Base-by-base conservation (phyloP, 805 yeast genomes). In the Myxozyma geophila region DNA sequence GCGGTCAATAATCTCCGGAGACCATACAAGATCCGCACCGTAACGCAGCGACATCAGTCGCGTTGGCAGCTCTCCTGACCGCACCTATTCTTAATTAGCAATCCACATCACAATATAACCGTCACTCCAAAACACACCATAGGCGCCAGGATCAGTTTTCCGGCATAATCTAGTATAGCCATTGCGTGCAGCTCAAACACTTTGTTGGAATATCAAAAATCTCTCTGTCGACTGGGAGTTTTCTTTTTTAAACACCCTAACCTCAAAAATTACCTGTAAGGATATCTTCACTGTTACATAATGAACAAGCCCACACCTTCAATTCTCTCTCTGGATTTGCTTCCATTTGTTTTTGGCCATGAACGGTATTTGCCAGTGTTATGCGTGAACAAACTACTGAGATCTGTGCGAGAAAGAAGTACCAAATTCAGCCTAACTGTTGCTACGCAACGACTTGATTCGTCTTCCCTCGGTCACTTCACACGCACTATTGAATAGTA, bases 11-110 rank as follows among this genome's bases (percentile, higher is more conserved):
- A 92, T 88, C 75, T 95, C 99, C 0, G 99, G 99, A 15, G 73
- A 60, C 99, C 99, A 95, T 5, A 95, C 98, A 53, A 93, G 79
- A 75, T 95, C 98, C 0, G 97, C 97, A 2, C 97, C 98, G 74
- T 90, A 81, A 67, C 83, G 83, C 28, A 95, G 80, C 0, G 97
- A 87, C 68, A 92, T 74, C 7, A 93, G 80, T 60, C 99, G 81
- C 8, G 92, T 87, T 6, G 99, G 98, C 5, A 95, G 83, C 77
- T 95, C 99, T 12, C 98, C 97, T 47, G 93, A 89, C 41, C 99
- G 81, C 56, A 93, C 97, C 76, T 60, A 33, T 2, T 2, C 10
- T 9, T 15, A 10, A 5, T 23, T 56, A 60, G 47, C 36, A 13
- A 33, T 33, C 21, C 2, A n/a, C 12, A 33, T 48, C 17, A 15